A percentile compares a stretch with the other conserved stretches of the same genome.
These are phyloP conservation scores for Nosema muscidifuracis DNA, from an alignment of 371 early-diverging fungal species.

Conservation along the genomic window DNA sequence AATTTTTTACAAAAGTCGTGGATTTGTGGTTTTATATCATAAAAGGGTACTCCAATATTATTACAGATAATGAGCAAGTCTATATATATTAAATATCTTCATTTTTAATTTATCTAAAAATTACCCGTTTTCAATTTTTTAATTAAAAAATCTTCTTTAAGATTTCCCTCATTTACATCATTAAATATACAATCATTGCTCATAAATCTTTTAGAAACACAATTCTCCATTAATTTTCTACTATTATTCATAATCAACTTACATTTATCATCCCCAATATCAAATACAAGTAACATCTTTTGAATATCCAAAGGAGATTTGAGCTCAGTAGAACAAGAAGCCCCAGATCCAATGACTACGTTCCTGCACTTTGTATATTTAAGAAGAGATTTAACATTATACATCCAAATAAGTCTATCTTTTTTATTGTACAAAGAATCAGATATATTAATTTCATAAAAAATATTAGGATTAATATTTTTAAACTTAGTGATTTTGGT, in stretches of 20 bases:
- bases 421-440: constrained; percentile 17
- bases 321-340: constrained; percentile 18
- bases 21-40: too few species aligned
- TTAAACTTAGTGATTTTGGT: constrained; percentile 1
- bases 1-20: too few species aligned
- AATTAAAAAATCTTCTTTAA: constrained; percentile 43
- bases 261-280: background rate
- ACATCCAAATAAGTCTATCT: constrained; percentile 27
- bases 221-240: constrained; percentile 3
- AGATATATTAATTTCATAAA: constrained; percentile 28
- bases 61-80: too few species aligned
- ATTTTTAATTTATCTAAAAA: too few species aligned
- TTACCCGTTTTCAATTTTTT: background rate
- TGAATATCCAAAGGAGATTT: constrained; percentile 18
- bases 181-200: constrained; percentile 12
- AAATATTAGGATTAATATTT: constrained; percentile 30
- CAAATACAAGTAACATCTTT: constrained; percentile 21
- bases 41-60: too few species aligned
- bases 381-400: constrained; percentile 22
- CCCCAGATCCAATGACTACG: constrained; percentile 26
- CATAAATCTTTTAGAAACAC: constrained; percentile 38
- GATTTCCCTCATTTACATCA: constrained; percentile 23
- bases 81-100: too few species aligned
- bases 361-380: constrained; percentile 37
- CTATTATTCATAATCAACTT: constrained; percentile 20